Evolutionary conservation across 805 yeast genomes (phyloP), one percentile per base, ranked within the genome.

Genomic region (Barnettozyma salicaria): DNA sequence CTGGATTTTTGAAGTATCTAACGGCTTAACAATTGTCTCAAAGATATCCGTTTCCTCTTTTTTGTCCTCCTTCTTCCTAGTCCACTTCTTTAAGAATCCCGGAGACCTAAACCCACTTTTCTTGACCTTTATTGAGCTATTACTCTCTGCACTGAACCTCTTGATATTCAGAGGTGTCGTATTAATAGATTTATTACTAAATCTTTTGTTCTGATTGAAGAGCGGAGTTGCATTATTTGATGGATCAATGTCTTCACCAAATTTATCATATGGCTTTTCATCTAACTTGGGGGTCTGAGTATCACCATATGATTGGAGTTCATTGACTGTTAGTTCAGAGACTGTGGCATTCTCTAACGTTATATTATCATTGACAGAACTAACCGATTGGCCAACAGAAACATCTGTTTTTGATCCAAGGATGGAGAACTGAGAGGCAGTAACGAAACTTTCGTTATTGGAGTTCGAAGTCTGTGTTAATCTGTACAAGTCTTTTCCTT

Each of bases 341-440:
- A 25, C 27, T n/a, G n/a, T n/a, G n/a, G n/a, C n/a, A n/a, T n/a
- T n/a, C n/a, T n/a, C 27, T 13, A 25, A 7, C 14, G 27, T 25
- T 7, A 16, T n/a, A 7, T 25, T 13, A 13, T 25, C 27, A 13
- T 25, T 25, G 27, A 25, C 12, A 13, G n/a, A n/a, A n/a, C n/a
- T n/a, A n/a, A n/a, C n/a, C n/a, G n/a, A n/a, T 14, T 7, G 12
- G 12, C 9, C 27, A 34, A 13, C 16, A 19, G 5, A 4, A 22
- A 23, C 27, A 19, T 26, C 32, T 11, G 42, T 22, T 27, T 13
- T 34, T 10, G 37, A 34, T 14, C 39, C 54, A 38, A 50, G 28
- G 9, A 55, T 40, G 7, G 59, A 50, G 19, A 65, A 55, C 37
- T 65, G 67, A 1, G 64, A 52, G 1, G 70, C 70, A 2, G 70